Percentiles rank a stretch among this genome's conserved stretches.
Evolutionary conservation across 148 eudicot species (phyloP).

Genomic region (Chenopodium quinoa): DNA sequence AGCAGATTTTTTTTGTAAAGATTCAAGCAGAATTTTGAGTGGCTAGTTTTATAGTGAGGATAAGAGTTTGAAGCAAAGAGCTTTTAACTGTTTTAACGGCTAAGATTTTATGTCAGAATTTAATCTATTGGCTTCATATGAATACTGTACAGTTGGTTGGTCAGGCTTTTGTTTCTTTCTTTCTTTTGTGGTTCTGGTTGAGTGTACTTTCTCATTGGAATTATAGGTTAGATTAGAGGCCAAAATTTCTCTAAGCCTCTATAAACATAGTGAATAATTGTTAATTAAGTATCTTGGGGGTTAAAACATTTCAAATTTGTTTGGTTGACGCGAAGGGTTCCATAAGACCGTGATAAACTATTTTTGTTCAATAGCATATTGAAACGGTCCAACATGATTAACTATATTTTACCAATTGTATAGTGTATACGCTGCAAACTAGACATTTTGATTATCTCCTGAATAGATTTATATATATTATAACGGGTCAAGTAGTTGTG

Average conservation of each 20-base stretch:
- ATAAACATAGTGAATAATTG: neutral
- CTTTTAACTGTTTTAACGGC: constrained; percentile 37
- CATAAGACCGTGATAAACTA: too few species aligned
- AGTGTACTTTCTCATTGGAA: neutral
- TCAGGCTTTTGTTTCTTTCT: neutral
- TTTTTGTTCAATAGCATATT: too few species aligned
- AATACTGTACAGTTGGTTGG: neutral
- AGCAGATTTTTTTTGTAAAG: constrained; percentile 18
- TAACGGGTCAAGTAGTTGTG: too few species aligned
- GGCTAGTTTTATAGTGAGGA: constrained; percentile 38
- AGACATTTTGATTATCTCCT: too few species aligned
- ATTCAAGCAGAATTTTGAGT: constrained; percentile 21
- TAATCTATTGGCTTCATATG: constrained; percentile 8
- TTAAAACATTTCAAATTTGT: neutral
- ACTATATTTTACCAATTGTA: too few species aligned
- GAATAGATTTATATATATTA: too few species aligned
- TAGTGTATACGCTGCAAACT: too few species aligned
- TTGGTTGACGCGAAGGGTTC: neutral
- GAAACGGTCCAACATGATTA: too few species aligned
- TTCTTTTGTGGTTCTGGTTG: constrained; percentile 21
- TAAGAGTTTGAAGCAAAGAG: constrained; percentile 27
- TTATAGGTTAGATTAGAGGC: neutral
- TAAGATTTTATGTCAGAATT: constrained; percentile 29
- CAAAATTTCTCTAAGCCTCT: too few species aligned
- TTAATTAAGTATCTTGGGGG: neutral